Evolutionary conservation across 2,329 filamentous ascomycete species (phyloP).

Genomic region (Furcasterigmium furcatum): DNA sequence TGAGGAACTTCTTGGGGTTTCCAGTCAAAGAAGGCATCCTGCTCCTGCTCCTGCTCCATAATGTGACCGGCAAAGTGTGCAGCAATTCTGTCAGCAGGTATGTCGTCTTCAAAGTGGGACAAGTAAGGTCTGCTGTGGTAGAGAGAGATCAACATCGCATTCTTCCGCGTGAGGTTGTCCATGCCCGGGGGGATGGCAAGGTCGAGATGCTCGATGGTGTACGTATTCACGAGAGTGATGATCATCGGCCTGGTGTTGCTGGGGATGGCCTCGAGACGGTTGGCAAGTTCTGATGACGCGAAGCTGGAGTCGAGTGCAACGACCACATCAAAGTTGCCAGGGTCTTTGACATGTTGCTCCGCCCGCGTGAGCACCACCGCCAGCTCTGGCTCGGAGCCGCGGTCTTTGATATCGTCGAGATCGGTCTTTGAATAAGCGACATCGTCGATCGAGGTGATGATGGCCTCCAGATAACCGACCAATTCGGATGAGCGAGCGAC

Average conservation of each 20-base stretch:
- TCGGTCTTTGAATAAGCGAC: conserved; percentile 28
- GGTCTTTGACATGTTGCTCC: conserved; percentile 28
- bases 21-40: conserved; percentile 35
- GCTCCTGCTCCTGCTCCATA: conserved; percentile 28
- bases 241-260: conserved; percentile 35
- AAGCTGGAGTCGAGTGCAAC: conserved; percentile 53
- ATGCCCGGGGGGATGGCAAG: conserved; percentile 36
- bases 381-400: conserved; percentile 18
- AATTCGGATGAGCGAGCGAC: conserved; percentile 47
- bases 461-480: conserved; percentile 47
- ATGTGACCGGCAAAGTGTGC: conserved; percentile 43
- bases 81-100: conserved; percentile 37
- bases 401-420: conserved; percentile 25
- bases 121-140: conserved; percentile 22
- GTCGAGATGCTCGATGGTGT: conserved; percentile 55
- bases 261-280: conserved; percentile 14
- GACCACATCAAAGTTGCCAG: conserved; percentile 43
- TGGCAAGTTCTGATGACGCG: conserved; percentile 26
- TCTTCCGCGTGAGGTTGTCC: conserved; percentile 43
- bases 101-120: conserved; percentile 15
- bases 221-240: conserved; percentile 44
- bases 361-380: conserved; percentile 39
- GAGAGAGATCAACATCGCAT: conserved; percentile 32
- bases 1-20: conserved; percentile 43
- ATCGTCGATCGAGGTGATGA: conserved; percentile 37